These are phyloP conservation scores for Selaginella moellendorffii DNA, from an alignment of 75 land plant genomes.

Conservation along the genomic window DNA sequence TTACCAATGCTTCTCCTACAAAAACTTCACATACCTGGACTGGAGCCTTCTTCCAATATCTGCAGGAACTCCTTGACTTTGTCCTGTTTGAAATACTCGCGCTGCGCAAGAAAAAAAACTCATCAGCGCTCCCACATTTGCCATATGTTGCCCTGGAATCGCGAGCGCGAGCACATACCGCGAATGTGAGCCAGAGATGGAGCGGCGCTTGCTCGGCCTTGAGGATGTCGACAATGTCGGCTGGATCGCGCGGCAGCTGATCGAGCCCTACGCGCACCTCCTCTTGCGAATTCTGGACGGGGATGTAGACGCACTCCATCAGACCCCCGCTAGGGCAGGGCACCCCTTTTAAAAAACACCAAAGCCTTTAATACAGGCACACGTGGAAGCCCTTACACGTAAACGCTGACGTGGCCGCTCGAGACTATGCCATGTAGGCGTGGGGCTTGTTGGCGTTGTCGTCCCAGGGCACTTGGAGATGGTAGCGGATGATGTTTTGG, in stretches of 20 bases:
- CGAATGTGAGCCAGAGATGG: constrained; percentile 91
- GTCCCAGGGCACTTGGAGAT: constrained; percentile 10
- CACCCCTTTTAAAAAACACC: neutral
- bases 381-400: too few species aligned
- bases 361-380: too few species aligned
- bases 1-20: neutral
- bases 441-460: neutral
- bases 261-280: constrained; percentile 79
- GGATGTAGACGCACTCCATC: constrained; percentile 72
- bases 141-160: too few species aligned
- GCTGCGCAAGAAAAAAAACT: constrained; percentile 24
- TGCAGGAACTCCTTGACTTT: constrained; percentile 75
- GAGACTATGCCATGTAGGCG: neutral
- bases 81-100: constrained; percentile 95
- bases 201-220: constrained; percentile 97
- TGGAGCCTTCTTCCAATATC: constrained; percentile 88
- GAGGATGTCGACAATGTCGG: constrained; percentile 88
- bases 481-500: constrained; percentile 11
- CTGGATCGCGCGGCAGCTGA: constrained; percentile 70
- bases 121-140: too few species aligned
- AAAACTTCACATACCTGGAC: constrained; percentile 57
- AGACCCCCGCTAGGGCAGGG: too few species aligned
- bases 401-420: too few species aligned
- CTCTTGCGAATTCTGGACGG: constrained; percentile 89
- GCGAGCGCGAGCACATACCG: constrained; percentile 30